phyloP scores from a whole-genome alignment of 345 rosid genomes.

The Ricinus communis region DNA sequence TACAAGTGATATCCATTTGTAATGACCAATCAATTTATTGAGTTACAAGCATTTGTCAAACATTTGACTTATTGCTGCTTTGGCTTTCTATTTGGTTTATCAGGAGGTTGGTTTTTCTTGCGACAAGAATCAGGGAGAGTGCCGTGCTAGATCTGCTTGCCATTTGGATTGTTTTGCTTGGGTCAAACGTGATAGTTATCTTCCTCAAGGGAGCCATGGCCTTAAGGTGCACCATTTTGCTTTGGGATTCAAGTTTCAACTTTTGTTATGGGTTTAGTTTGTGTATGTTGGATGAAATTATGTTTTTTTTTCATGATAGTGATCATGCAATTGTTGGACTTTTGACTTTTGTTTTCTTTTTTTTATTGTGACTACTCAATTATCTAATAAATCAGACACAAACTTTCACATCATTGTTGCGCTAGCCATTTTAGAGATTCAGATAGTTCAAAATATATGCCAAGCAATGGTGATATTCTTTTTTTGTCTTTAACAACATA shows the following conservation, averaged over 20 bases:
- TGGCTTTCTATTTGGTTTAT: conserved; percentile 23
- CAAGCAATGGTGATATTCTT: background rate
- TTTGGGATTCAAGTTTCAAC: conserved; percentile 12
- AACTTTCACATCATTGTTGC: too few species aligned
- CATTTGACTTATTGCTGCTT: conserved; percentile 14
- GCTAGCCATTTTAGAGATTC: too few species aligned
- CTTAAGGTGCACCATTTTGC: conserved; percentile 65
- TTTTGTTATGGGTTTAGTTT: conserved; percentile 9
- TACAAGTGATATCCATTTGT: background rate
- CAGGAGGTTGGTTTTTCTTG: conserved; percentile 94
- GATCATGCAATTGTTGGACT: background rate
- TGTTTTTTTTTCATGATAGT: background rate
- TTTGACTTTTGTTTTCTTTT: too few species aligned
- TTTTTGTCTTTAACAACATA: background rate
- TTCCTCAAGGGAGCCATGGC: conserved; percentile 98
- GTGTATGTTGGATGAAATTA: conserved; percentile 11
- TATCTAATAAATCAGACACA: background rate
- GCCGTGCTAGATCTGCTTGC: conserved; percentile 88
- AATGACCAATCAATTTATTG: background rate
- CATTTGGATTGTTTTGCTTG: conserved; percentile 99
- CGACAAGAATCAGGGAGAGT: conserved; percentile 89
- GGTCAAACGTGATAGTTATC: conserved; percentile 99
- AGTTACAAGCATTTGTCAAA: background rate
- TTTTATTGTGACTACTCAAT: background rate
- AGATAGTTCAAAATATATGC: too few species aligned